Base-by-base conservation (phyloP, 257 asterid genomes). In the Capsicum chinense region DNA sequence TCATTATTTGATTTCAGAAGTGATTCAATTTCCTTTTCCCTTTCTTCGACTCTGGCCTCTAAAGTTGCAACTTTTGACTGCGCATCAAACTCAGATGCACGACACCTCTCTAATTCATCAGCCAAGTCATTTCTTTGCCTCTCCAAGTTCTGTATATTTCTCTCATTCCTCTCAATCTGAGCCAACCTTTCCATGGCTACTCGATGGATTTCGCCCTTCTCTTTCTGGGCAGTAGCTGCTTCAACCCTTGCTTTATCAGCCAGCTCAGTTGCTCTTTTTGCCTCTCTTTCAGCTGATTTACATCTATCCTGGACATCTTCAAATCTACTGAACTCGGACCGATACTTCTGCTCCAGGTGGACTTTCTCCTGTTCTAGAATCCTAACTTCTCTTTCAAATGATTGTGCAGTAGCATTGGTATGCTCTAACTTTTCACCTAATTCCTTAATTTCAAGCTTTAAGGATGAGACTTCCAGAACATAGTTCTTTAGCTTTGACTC, bases 241-340 rank as follows among this genome's bases (percentile, higher is more conserved):
- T 93, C 98, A 0, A 93, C 92, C 88, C 99, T 91, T 67, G 98
- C 99, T 87, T 88, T 88, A 85, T 95, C 99, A 84, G 99, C 99
- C 87, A 95, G 59, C 60, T 95, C 97, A 11, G 92, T 97, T 1
- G 95, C 97, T 84, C 98, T 90, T 87, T 93, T 93, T 16, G 97
- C 95, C 78, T 95, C 97, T 80, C 82, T 91, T 85, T 97, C 99
- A 19, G 99, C 98, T 35, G 87, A 85, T 87, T 91, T 95, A 87
- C 97, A 94, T 88, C 99, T 89, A 87, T 93, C 94, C 78, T 93
- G 93, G 56, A 93, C 88, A 80, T 97, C 99, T 86, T 88, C 98
- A 69, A 94, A 93, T 88, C 95, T 89, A 80, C 89, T 81, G 56
- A 93, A 90, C 86, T 94, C 95, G 21, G 93, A 86, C 63, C 66